Evolutionary conservation across 2,329 filamentous ascomycete species (phyloP).

Genomic region (Aureobasidium sp.): DNA sequence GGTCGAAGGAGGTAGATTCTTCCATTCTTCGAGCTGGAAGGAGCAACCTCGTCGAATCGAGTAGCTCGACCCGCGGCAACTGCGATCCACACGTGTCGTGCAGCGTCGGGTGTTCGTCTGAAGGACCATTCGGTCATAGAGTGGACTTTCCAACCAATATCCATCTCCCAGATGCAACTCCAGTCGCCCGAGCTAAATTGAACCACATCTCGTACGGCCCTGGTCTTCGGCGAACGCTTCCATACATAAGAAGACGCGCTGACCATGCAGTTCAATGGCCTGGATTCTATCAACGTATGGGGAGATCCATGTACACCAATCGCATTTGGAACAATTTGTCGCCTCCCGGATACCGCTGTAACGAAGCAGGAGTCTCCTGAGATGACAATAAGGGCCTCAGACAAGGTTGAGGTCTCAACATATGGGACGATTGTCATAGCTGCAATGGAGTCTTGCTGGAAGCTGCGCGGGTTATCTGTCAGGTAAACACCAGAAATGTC

Average conservation of each 20-base stretch:
- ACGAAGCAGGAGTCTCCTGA: conserved; percentile 38
- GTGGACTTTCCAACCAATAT: conserved; percentile 52
- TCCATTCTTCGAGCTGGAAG: conserved; percentile 32
- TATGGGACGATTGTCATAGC: conserved; percentile 10
- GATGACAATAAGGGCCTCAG: neutral
- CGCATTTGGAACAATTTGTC: conserved; percentile 36
- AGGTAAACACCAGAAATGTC: conserved; percentile 34
- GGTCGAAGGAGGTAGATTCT: conserved; percentile 37
- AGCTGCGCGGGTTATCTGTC: conserved; percentile 24
- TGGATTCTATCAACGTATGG: conserved; percentile 38
- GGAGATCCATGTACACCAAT: conserved; percentile 37
- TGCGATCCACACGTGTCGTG: conserved; percentile 54
- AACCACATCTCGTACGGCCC: neutral
- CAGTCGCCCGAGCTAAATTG: neutral
- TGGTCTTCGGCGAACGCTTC: conserved; percentile 20
- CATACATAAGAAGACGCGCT: conserved; percentile 39
- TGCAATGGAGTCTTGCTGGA: conserved; percentile 31
- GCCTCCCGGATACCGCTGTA: conserved; percentile 39
- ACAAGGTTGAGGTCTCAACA: neutral
- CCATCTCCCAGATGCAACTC: conserved; percentile 36
- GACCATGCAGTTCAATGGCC: conserved; percentile 41
- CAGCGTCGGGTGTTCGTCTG: conserved; percentile 19
- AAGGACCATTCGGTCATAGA: conserved; percentile 60
- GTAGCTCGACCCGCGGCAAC: conserved; percentile 40
- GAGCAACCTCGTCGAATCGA: neutral